Base-by-base conservation (phyloP, 768 basidiomycete genomes). In the Suillus tomentosus region DNA sequence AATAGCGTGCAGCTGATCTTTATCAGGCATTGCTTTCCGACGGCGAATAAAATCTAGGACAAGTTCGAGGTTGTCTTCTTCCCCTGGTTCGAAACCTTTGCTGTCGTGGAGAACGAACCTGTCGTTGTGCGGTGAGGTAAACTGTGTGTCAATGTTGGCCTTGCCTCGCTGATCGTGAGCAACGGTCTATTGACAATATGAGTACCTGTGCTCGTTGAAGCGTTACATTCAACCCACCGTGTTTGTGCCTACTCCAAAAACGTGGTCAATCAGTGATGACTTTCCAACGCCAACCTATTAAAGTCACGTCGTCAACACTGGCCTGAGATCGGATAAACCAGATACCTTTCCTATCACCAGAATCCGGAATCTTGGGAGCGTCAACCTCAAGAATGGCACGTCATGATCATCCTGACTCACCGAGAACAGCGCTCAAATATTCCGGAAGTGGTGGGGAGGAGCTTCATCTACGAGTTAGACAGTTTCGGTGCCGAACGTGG, bases 1-100 rank as follows among this genome's bases (percentile, higher is more conserved):
- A 43, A 68, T 39, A 37, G 67, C 67, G 54, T 68, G 67, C 9
- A 68, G n/a, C 40, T 37, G n/a, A 22, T 68, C 53, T 37, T 39
- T 24, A 39, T 39, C 50, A 7, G 37, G 5, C 48, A 11, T 45
- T 3, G 24, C 15, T 7, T 36, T 64, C 34, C 63, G 48, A 13
- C 54, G 27, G 4, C 61, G 10, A 34, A 69, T 68, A 54, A 68
- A 69, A 40, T 39, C 36, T 19, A 3, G 43, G 37, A 68, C 67
- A 31, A 31, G 27, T 3, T 31, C 3, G 27, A 31, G 27, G 27
- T 31, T 31, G 27, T 31, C 27, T 31, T 31, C 27, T 31, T 31
- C 27, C 3, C 27, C 27, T 31, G 27, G 27, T 31, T 31, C 27
- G 3, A 31, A 31, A 4, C 27, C 27, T 31, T 31, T 31, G 27